These are phyloP conservation scores for Vanrija sp. DNA, from an alignment of 1,284 basidiomycete species.

Conservation along the genomic window DNA sequence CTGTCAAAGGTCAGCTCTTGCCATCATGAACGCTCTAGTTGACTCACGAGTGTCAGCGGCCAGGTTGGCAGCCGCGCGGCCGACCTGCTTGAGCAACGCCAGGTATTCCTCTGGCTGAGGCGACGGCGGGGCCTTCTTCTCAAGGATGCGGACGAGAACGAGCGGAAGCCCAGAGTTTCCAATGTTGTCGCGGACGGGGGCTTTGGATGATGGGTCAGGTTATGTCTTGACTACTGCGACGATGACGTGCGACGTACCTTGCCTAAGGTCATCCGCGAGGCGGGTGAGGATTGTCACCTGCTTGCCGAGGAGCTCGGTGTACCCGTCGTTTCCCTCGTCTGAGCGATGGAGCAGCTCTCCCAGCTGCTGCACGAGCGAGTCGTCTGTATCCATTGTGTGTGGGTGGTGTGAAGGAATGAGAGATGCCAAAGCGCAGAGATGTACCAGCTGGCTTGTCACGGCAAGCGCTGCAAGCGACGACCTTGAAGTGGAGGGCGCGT, in stretches of 20 bases:
- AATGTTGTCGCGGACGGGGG: slow-evolving; percentile 1
- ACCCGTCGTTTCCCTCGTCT: neutral
- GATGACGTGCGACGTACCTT: slow-evolving; percentile 15
- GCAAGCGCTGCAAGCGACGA: too few species aligned
- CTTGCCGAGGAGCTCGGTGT: neutral
- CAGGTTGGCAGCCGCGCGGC: slow-evolving; percentile 39
- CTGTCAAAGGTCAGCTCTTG: slow-evolving; percentile 10
- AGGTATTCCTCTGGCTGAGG: neutral
- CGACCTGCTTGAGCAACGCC: slow-evolving; percentile 22
- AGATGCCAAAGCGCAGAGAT: too few species aligned
- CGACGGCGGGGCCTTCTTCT: neutral
- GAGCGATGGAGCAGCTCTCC: slow-evolving; percentile 4
- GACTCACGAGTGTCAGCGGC: slow-evolving; percentile 32
- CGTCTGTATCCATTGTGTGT: neutral
- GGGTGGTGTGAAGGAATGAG: neutral
- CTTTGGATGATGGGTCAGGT: neutral
- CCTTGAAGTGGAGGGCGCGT: too few species aligned
- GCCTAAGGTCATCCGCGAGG: slow-evolving; percentile 18
- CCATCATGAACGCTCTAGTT: too few species aligned
- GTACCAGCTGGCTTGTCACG: too few species aligned
- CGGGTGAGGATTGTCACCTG: slow-evolving; percentile 9
- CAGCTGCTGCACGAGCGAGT: slow-evolving; percentile 3
- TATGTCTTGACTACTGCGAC: neutral
- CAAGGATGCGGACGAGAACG: neutral
- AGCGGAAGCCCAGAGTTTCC: slow-evolving; percentile 7